These are phyloP conservation scores for Nicotiana sylvestris DNA, from an alignment of 257 asterid genomes.

Conservation along the genomic window DNA sequence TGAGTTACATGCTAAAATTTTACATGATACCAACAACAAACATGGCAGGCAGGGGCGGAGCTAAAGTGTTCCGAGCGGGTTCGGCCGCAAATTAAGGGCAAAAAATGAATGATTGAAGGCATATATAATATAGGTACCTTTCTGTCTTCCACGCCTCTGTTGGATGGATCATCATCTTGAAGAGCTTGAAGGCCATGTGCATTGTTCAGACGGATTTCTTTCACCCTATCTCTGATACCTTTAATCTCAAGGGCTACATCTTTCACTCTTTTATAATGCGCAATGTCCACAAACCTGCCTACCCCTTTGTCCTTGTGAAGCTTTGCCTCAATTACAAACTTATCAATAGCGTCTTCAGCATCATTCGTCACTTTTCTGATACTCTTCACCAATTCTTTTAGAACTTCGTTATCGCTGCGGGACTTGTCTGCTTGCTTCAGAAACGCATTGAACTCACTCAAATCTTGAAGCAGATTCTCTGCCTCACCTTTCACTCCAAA, in stretches of 20 bases:
- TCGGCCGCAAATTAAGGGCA: too few species aligned
- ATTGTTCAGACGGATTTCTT: background rate
- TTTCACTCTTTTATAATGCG: background rate
- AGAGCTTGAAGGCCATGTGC: background rate
- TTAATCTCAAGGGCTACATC: background rate
- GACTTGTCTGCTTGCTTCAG: background rate
- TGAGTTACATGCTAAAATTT: too few species aligned
- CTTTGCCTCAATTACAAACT: background rate
- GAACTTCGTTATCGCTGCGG: background rate
- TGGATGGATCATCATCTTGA: background rate
- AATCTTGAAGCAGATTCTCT: background rate
- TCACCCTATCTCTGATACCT: background rate
- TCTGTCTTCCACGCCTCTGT: too few species aligned
- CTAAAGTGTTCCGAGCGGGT: too few species aligned
- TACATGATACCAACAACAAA: too few species aligned
- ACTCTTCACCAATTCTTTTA: background rate
- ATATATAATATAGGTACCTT: too few species aligned
- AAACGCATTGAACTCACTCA: background rate
- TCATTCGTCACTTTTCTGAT: constrained; percentile 12
- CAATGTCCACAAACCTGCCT: background rate
- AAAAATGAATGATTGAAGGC: too few species aligned
- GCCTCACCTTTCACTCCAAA: background rate
- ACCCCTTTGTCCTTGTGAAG: background rate
- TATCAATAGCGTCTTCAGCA: constrained; percentile 24
- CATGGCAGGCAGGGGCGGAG: too few species aligned